These are phyloP conservation scores for Scedosporium apiospermum DNA, from an alignment of 2,329 filamentous ascomycete species.

Conservation along the genomic window DNA sequence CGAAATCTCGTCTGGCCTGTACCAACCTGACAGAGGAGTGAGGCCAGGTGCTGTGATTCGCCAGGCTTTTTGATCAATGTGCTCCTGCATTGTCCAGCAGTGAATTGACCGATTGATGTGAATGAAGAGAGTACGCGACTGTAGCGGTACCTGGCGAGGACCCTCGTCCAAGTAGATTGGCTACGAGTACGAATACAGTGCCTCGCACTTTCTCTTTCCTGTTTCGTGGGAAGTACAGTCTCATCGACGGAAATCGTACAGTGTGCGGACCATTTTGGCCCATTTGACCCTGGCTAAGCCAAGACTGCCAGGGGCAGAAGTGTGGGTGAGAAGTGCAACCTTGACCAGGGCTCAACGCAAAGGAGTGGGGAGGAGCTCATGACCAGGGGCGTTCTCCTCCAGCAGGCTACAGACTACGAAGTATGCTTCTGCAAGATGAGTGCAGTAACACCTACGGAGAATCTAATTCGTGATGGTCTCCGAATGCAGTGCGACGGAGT, in stretches of 20 bases:
- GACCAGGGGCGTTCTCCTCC: neutral
- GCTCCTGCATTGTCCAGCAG: neutral
- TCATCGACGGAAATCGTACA: neutral
- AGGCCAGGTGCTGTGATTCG: neutral
- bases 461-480: neutral
- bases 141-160: neutral
- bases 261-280: neutral
- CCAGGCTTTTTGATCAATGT: neutral
- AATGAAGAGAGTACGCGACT: neutral
- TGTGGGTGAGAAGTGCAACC: neutral
- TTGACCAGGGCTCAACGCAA: neutral
- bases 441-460: too few relatives aligned
- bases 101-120: too few relatives aligned
- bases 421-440: too few relatives aligned
- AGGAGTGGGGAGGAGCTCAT: neutral
- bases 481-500: neutral
- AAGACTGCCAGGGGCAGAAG: constrained; percentile 6
- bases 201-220: too few relatives aligned
- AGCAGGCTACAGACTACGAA: too few relatives aligned
- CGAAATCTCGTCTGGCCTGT: constrained; percentile 1
- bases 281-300: neutral
- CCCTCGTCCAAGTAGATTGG: neutral
- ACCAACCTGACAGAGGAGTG: neutral
- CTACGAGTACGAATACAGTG: neutral
- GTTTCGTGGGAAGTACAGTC: too few relatives aligned